phyloP scores from a whole-genome alignment of 1,284 basidiomycete genomes.

The Athelia psychrophila region DNA sequence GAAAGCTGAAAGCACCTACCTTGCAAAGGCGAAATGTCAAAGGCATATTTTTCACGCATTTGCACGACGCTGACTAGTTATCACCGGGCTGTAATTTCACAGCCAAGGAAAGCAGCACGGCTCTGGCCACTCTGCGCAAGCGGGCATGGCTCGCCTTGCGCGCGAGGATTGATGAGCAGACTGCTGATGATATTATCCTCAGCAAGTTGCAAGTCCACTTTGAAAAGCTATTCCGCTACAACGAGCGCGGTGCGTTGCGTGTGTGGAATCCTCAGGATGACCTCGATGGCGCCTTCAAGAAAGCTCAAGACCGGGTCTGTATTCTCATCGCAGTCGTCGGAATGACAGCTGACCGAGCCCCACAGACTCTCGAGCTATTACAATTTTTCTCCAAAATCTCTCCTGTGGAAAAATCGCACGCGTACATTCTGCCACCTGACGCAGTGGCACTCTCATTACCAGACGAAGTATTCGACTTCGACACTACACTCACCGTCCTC shows the following conservation, averaged over 20 bases:
- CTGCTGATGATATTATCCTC: constrained; percentile 72
- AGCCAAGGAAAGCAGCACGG: constrained; percentile 79
- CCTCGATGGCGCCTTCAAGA: constrained; percentile 90
- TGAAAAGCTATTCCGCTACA: constrained; percentile 96
- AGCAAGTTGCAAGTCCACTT: constrained; percentile 84
- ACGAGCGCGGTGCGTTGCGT: constrained; percentile 87
- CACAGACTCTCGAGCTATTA: constrained; percentile 80
- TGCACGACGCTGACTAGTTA: not conserved
- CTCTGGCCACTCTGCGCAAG: constrained; percentile 69
- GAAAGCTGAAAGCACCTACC: constrained; percentile 78
- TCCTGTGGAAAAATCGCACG: constrained; percentile 63
- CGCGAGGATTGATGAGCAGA: constrained; percentile 74
- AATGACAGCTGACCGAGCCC: not conserved
- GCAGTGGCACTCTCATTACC: too few species aligned
- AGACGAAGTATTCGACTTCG: too few species aligned
- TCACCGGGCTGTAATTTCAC: constrained; percentile 92
- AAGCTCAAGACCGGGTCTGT: constrained; percentile 83
- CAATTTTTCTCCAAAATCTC: constrained; percentile 85
- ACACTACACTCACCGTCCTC: too few species aligned
- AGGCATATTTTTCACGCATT: not conserved
- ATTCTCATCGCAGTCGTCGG: not conserved
- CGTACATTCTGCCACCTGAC: constrained; percentile 59
- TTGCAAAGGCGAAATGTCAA: constrained; percentile 85
- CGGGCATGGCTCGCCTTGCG: constrained; percentile 87
- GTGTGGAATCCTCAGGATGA: constrained; percentile 99